Conservation (phyloP, 2,329 filamentous ascomycete species). For the Hypoxylon sp. region DNA sequence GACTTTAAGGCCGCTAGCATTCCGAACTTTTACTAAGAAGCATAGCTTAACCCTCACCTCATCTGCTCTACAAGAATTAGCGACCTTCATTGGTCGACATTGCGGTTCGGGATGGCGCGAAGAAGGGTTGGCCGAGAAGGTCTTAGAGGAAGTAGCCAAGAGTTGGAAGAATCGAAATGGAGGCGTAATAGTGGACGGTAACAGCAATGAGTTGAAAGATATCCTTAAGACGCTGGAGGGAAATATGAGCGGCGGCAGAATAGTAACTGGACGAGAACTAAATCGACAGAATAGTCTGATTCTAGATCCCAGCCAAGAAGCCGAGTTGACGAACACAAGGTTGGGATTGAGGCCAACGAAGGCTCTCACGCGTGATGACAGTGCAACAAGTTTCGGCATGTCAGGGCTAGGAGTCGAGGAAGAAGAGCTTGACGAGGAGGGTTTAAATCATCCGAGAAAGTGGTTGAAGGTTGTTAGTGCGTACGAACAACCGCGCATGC, state of each 20-base stretch:
- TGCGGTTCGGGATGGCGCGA: slow-evolving; percentile 98
- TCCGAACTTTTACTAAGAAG: slow-evolving; percentile 97
- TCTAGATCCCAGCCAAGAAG: slow-evolving; percentile 69
- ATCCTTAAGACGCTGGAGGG: slow-evolving; percentile 89
- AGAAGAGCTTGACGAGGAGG: slow-evolving; percentile 72
- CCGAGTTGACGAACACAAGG: slow-evolving; percentile 68
- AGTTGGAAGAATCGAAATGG: slow-evolving; percentile 92
- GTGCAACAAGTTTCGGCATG: slow-evolving; percentile 75
- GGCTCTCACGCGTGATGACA: slow-evolving; percentile 69
- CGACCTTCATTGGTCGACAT: slow-evolving; percentile 90
- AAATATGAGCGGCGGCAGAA: slow-evolving; percentile 88
- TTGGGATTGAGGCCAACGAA: slow-evolving; percentile 67
- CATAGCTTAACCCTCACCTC: slow-evolving; percentile 94
- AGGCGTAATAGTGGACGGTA: slow-evolving; percentile 91
- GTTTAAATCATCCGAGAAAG: slow-evolving; percentile 77
- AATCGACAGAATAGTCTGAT: slow-evolving; percentile 75
- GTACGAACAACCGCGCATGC: slow-evolving; percentile 85
- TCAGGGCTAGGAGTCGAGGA: slow-evolving; percentile 68
- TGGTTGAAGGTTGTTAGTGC: slow-evolving; percentile 90
- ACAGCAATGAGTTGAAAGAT: slow-evolving; percentile 79
- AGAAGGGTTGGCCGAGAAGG: slow-evolving; percentile 91
- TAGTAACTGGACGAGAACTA: slow-evolving; percentile 70
- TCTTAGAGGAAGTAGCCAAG: slow-evolving; percentile 91
- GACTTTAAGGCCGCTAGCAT: slow-evolving; percentile 89
- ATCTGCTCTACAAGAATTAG: slow-evolving; percentile 85